Evolutionary conservation across 352 stramenopile species (phyloP).

Genomic region (Salisapilia sapeloensis): DNA sequence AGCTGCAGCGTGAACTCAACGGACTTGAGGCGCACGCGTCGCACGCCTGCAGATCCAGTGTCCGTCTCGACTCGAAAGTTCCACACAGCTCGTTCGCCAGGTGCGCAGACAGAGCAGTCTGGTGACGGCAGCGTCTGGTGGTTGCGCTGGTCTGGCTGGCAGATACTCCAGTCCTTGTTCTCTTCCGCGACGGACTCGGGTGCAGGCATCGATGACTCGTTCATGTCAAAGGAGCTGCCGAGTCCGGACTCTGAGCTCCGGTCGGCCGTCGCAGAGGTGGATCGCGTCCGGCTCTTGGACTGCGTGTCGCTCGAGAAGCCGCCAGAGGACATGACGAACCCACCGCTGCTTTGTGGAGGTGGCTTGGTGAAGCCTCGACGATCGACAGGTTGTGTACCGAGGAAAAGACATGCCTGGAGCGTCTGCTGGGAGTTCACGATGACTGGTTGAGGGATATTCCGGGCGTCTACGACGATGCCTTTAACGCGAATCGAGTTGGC

Average conservation of each 20-base stretch:
- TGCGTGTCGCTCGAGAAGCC: constrained; percentile 34
- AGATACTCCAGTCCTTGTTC: constrained; percentile 82
- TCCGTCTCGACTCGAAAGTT: constrained; percentile 84
- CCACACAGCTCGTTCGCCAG: constrained; percentile 71
- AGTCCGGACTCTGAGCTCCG: constrained; percentile 50
- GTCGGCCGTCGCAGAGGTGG: constrained; percentile 31
- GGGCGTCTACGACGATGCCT: constrained; percentile 73
- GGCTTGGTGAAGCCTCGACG: constrained; percentile 74
- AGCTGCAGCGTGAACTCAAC: constrained; percentile 81
- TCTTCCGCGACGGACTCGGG: constrained; percentile 54
- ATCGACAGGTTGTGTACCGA: constrained; percentile 74
- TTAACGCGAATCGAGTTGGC: constrained; percentile 82
- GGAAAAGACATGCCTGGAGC: constrained; percentile 70
- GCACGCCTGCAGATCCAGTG: constrained; percentile 24
- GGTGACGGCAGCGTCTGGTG: constrained; percentile 41
- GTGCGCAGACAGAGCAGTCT: constrained; percentile 60
- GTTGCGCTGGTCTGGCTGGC: constrained; percentile 63
- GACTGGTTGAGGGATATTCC: constrained; percentile 74
- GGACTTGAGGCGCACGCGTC: constrained; percentile 72
- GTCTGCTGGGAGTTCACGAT: constrained; percentile 80
- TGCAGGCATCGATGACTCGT: constrained; percentile 36
- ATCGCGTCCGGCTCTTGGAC: constrained; percentile 36
- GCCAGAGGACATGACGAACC: constrained; percentile 46
- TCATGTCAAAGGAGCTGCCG: constrained; percentile 19
- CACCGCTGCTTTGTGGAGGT: constrained; percentile 71